Evolutionary conservation across 2,329 filamentous ascomycete species (phyloP).

Genomic region (Clarireedia monteithiana): DNA sequence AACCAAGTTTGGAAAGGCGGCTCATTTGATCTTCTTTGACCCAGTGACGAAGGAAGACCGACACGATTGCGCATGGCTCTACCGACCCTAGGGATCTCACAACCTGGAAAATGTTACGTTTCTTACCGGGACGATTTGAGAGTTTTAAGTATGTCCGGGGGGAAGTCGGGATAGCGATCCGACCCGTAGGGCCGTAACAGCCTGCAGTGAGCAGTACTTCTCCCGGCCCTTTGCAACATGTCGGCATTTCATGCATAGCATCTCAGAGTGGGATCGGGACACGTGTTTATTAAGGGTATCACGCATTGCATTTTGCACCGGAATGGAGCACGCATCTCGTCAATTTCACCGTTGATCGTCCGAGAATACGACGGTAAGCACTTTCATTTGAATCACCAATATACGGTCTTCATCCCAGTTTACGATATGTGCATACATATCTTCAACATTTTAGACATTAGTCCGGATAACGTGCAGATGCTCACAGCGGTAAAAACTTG

Average conservation of each 20-base stretch:
- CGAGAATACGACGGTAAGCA: slow-evolving; percentile 4
- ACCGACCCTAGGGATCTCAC: slow-evolving; percentile 41
- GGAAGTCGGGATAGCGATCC: slow-evolving; percentile 2
- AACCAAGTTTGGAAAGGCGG: slow-evolving; percentile 45
- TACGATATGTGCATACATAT: background rate
- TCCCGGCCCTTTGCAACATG: background rate
- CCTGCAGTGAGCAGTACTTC: background rate
- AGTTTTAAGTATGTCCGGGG: background rate
- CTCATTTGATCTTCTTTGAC: slow-evolving; percentile 49
- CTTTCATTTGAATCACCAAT: background rate
- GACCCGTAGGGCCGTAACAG: background rate
- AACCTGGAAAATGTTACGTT: slow-evolving; percentile 44
- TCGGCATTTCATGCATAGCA: slow-evolving; percentile 5
- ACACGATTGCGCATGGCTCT: slow-evolving; percentile 49
- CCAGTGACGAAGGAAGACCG: slow-evolving; percentile 45
- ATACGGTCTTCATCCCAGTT: background rate
- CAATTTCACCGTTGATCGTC: background rate
- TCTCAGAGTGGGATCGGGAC: background rate
- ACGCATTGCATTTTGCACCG: slow-evolving; percentile 1
- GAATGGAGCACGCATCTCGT: background rate
- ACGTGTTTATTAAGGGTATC: slow-evolving; percentile 2
- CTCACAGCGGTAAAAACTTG: background rate
- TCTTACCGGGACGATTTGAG: slow-evolving; percentile 38
- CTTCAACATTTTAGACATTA: background rate
- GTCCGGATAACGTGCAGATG: background rate